Evolutionary conservation across 805 yeast genomes (phyloP).

Genomic region (Kuraishia piskuri): DNA sequence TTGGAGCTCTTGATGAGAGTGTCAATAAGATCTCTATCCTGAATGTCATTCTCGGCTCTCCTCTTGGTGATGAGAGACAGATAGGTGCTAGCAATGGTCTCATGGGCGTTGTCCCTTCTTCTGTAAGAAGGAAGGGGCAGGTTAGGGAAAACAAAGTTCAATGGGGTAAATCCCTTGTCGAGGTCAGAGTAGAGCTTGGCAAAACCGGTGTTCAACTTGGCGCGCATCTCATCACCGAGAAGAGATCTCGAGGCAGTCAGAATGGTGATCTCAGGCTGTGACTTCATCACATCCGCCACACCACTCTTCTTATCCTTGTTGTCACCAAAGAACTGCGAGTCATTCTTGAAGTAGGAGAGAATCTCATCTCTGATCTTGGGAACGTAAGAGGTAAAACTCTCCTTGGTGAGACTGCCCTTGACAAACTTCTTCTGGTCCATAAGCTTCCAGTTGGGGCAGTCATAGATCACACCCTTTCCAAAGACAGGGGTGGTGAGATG

Average conservation of each 20-base stretch:
- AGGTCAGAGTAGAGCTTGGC: conserved; percentile 84
- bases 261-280: conserved; percentile 93
- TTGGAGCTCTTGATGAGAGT: conserved; percentile 73
- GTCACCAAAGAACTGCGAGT: conserved; percentile 36
- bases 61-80: conserved; percentile 69
- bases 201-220: conserved; percentile 69
- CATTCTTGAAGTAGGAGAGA: conserved; percentile 47
- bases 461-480: conserved; percentile 96
- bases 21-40: conserved; percentile 84
- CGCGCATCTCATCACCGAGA: conserved; percentile 87
- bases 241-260: conserved; percentile 92
- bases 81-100: conserved; percentile 71
- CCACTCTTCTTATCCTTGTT: conserved; percentile 28
- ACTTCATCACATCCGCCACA: conserved; percentile 57
- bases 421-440: conserved; percentile 99
- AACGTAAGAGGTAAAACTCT: conserved; percentile 76
- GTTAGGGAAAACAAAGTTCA: conserved; percentile 92
- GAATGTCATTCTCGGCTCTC: conserved; percentile 67
- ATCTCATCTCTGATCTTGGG: conserved; percentile 83
- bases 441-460: conserved; percentile 85
- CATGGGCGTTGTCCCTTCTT: conserved; percentile 84
- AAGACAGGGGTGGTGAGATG: conserved; percentile 99
- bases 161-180: conserved; percentile 94
- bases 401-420: conserved; percentile 79
- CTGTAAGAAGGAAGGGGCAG: conserved; percentile 73